Conservation (phyloP, 768 basidiomycete species). For the Scleroderma bovista region DNA sequence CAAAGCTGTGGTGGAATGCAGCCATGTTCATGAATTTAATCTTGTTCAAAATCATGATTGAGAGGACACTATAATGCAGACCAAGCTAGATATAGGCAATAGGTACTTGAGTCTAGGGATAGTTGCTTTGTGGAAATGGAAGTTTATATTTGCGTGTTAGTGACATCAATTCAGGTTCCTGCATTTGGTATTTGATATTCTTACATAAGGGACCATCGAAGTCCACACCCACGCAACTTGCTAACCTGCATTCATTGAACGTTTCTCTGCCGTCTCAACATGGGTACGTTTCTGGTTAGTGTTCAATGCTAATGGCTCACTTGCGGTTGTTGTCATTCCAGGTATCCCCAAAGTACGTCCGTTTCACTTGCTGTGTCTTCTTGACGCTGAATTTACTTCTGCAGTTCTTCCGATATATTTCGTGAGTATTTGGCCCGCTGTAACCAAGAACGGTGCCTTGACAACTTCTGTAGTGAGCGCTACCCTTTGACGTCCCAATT, state of each 20-base stretch:
- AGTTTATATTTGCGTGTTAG: too few relatives aligned
- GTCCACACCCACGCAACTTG: too few relatives aligned
- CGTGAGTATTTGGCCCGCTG: conserved; percentile 41
- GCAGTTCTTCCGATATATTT: conserved; percentile 96
- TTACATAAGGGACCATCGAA: too few relatives aligned
- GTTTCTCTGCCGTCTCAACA: conserved; percentile 7
- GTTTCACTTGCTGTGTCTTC: neutral
- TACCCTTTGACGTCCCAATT: conserved; percentile 98
- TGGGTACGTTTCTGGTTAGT: conserved; percentile 15
- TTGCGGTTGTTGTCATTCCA: conserved; percentile 16
- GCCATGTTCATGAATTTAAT: too few relatives aligned
- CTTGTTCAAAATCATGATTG: too few relatives aligned
- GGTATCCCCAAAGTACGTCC: conserved; percentile 62
- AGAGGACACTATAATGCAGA: too few relatives aligned
- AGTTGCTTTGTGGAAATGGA: too few relatives aligned
- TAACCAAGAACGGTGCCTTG: conserved; percentile 3
- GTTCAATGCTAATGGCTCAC: neutral
- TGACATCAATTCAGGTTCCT: too few relatives aligned
- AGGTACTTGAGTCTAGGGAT: too few relatives aligned
- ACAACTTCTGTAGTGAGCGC: conserved; percentile 61
- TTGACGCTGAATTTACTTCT: conserved; percentile 5
- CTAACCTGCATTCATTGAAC: neutral
- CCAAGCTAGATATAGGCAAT: too few relatives aligned
- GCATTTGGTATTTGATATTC: too few relatives aligned
- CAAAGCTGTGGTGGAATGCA: too few relatives aligned